phyloP scores from a whole-genome alignment of 345 rosid genomes.

The Eucalyptus decipiens region DNA sequence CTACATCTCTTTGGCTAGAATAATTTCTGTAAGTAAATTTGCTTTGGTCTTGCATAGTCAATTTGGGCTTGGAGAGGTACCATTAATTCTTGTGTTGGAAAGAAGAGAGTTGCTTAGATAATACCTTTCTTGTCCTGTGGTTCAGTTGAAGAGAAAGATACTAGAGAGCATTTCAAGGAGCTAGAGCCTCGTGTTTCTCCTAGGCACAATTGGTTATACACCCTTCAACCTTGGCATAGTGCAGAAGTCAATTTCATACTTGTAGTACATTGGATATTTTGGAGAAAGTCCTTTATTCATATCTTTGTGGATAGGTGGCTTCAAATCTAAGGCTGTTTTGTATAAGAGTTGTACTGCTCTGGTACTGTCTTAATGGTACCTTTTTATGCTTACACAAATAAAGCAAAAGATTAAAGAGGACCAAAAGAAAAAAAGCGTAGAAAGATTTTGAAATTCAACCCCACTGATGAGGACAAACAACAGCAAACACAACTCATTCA shows the following conservation, averaged over 20 bases:
- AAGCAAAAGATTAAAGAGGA: background rate
- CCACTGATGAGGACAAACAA: background rate
- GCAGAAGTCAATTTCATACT: background rate
- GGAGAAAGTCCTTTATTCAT: background rate
- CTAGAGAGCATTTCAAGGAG: background rate
- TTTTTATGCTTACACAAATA: background rate
- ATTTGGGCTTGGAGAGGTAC: background rate
- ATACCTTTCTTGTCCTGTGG: background rate
- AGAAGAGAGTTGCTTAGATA: background rate
- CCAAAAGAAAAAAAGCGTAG: background rate
- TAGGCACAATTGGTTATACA: background rate
- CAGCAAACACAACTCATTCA: background rate
- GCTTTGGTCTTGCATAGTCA: background rate
- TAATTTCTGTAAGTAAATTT: conserved; percentile 15
- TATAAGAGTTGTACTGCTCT: background rate
- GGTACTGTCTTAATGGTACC: background rate
- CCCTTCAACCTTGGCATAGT: background rate
- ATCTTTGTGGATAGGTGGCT: background rate
- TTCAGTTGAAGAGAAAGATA: background rate
- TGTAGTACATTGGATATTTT: background rate
- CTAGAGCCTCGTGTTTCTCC: background rate
- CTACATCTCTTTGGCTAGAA: conserved; percentile 31
- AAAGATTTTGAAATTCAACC: background rate
- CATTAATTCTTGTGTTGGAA: background rate
- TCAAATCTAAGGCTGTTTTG: background rate